Base-by-base conservation (phyloP, 139 green algal species). In the Tetratostichococcus sp. region DNA sequence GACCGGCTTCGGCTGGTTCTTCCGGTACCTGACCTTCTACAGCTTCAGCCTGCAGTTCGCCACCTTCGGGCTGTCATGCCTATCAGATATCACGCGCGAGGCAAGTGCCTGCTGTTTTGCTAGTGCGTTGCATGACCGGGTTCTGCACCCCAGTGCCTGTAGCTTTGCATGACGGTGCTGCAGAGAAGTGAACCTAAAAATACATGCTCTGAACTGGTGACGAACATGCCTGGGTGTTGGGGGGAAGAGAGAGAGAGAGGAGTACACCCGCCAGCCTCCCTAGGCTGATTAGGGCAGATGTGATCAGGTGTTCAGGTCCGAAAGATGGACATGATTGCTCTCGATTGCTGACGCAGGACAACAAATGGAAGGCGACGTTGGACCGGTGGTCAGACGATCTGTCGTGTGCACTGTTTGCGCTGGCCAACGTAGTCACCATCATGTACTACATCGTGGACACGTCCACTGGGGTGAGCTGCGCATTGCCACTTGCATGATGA, bases 1-100 rank as follows among this genome's bases (percentile, higher is more conserved):
- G 26, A 69, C 70, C 0, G 86, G 88, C 11, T 94, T 91, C 82
- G 89, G 89, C 59, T 93, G 87, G 86, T 94, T 94, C 77, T 93
- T 91, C 77, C 75, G 84, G 39, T 94, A 93, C 80, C 83, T 94
- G 11, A 94, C 89, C 0, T 94, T 94, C 78, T 92, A 81, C 65
- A 87, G 78, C 28, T 94, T 83, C 77, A 92, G 78, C 17, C 70
- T 93, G 35, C 89, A 94, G 65, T 74, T 82, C 16, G 32, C 90
- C 30, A 75, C 83, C 70, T 78, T 94, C 11, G 34, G 76, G 5
- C 57, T 88, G 0, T 88, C 69, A 68, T 77, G 71, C 68, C 34
- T 83, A 42, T 42, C 76, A 4, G 67, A 85, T 34, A 33, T 89
- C 19, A 33, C 70, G 11, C 14, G 50, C 28, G 57, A 65, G 72